Evolutionary conservation across 768 basidiomycete genomes (phyloP), one percentile per base, ranked within the genome.

Genomic region (Pluteus cervinus): DNA sequence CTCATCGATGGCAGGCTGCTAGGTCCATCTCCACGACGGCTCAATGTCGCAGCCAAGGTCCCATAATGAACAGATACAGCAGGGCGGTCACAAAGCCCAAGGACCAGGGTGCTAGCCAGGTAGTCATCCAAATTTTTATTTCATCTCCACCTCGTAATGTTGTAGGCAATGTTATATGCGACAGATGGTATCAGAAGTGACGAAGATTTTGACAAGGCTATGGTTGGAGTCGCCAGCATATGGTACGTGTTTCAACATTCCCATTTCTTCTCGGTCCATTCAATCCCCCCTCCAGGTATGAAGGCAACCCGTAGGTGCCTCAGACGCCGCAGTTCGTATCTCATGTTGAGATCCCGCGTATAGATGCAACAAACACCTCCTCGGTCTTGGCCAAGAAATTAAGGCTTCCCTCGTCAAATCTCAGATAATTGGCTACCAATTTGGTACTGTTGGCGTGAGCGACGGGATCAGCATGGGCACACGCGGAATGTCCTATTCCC

Each of bases 381-480:
- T 98, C 1, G 85, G 74, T 17, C 75, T 98, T 10, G 96, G 96
- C 12, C 83, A 86, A 54, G 70, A 85, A 42, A 73, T 94, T 56
- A 94, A 94, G 56, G 66, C 75, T 25, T 97, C 94, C 8, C 63
- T 99, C 30, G 54, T 52, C 38, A 67, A 75, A 49, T 58, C 81
- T 51, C 70, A 76, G 49, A 58, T 97, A 52, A 90, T 92, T 52
- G 94, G 86, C 24, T 98, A 98, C 67, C 93, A 96, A 62, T 98
- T 96, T 60, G 96, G 96, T 36, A 90, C 91, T 11, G 89, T 93
- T 43, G 96, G 90, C 39, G 96, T 98, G 50, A 94, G 91, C 60
- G 96, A 98, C 60, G 96, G 90, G 15, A 98, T 99, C 58, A 94
- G 91, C 62, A 98, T 96, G 83, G 96, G 96, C 50, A 97, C 93